Conservation (phyloP, 129 eudicot genomes). For the Glebionis coronaria region DNA sequence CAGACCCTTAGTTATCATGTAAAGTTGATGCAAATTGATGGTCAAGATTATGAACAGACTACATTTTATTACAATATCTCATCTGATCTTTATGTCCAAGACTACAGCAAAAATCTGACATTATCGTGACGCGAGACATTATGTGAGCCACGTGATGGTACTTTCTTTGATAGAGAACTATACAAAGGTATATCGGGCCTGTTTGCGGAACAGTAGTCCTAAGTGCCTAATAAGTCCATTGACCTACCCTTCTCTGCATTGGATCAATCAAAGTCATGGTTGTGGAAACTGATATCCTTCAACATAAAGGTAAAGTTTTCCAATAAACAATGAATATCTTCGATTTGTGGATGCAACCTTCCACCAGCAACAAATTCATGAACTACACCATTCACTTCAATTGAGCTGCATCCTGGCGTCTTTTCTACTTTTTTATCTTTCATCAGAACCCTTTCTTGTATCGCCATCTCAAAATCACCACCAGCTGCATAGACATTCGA, state of each 20-base stretch:
- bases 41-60: too few species aligned
- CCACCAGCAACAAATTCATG: constrained; percentile 68
- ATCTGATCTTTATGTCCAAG: too few species aligned
- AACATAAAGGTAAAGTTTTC: constrained; percentile 20
- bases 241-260: background rate
- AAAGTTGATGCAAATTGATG: too few species aligned
- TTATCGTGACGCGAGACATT: too few species aligned
- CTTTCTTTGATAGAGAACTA: too few species aligned
- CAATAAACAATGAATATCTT: constrained; percentile 29
- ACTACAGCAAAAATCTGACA: too few species aligned
- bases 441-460: constrained; percentile 52
- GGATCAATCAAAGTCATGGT: background rate
- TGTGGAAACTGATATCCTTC: constrained; percentile 24
- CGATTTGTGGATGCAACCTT: constrained; percentile 33
- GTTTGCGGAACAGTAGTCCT: too few species aligned
- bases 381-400: constrained; percentile 67
- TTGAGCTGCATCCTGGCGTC: constrained; percentile 55
- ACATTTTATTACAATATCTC: too few species aligned
- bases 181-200: too few species aligned
- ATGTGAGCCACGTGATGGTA: too few species aligned
- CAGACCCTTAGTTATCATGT: too few species aligned
- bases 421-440: constrained; percentile 44
- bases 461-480: constrained; percentile 49
- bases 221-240: too few species aligned
- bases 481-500: constrained; percentile 64